Base-by-base conservation (phyloP, 306 rosid species). In the Acacia crassicarpa region DNA sequence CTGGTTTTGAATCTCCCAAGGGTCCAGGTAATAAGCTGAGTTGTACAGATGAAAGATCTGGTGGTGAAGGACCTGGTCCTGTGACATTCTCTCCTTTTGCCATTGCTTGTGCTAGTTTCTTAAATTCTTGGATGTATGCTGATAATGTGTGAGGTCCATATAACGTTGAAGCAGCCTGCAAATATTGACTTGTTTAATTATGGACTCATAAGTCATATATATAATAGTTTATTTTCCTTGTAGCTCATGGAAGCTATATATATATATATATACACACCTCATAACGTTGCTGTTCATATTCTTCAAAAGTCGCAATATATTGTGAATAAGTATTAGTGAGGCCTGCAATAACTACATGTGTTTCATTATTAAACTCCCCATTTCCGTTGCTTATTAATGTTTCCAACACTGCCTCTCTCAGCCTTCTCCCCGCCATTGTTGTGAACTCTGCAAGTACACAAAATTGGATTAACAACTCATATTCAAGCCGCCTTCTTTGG, bases 91-190 rank as follows among this genome's bases (percentile, higher is more conserved):
- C 85, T 1, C 91, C 97, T 74, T 82, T 81, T 7, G 92, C 94
- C 91, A 94, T 90, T 81, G 91, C 90, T 61, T 19, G 75, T 23
- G 98, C 97, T 73, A 90, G 75, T 88, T 91, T 92, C 77, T 91
- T 86, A 66, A 92, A 94, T 78, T 94, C 97, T 87, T 94, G 97
- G 40, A 92, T 86, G 85, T 90, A 91, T 70, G 98, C 93, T 77
- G 97, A 92, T 75, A 92, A 81, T 25, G 97, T 92, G 74, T 94
- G 91, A 81, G 94, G 98, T 83, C 97, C 98, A 51, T 91, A 92
- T 30, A 94, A 88, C 4, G 98, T 91, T 40, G 97, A 94, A 84
- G 98, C 90, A 84, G 91, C 97, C 98, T 92, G 86, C 83, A 59
- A 27, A 79, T 74, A 20, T 38, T 38, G 68, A 53, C 4, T 41